phyloP scores from a whole-genome alignment of 805 yeast genomes.

The Ogataea allantospora region DNA sequence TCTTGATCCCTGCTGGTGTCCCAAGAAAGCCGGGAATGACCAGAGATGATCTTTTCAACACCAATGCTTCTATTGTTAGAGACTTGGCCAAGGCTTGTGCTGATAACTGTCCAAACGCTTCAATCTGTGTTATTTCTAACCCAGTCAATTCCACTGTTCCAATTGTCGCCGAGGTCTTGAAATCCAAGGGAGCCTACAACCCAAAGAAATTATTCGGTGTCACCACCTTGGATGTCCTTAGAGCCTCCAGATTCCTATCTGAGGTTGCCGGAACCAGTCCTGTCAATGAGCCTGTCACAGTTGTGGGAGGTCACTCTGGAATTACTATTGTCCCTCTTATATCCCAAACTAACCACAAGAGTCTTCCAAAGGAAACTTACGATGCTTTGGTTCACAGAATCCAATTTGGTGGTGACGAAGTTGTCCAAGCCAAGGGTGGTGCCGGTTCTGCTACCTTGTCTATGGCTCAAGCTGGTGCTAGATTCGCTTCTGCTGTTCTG shows the following conservation, averaged over 20 bases:
- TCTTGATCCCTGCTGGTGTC: slow-evolving; percentile 95
- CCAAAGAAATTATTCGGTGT: slow-evolving; percentile 93
- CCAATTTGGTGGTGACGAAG: slow-evolving; percentile 92
- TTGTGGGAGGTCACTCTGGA: slow-evolving; percentile 98
- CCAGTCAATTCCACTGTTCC: slow-evolving; percentile 98
- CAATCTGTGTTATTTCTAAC: slow-evolving; percentile 80
- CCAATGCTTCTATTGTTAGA: slow-evolving; percentile 93
- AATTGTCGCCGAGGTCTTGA: slow-evolving; percentile 89
- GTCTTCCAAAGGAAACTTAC: slow-evolving; percentile 60
- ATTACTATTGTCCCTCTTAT: slow-evolving; percentile 91
- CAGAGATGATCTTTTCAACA: slow-evolving; percentile 94
- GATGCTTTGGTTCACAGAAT: slow-evolving; percentile 79
- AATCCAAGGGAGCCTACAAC: slow-evolving; percentile 82
- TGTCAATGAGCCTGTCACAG: slow-evolving; percentile 71
- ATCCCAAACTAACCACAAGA: slow-evolving; percentile 74
- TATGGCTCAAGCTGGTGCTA: slow-evolving; percentile 84
- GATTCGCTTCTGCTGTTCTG: slow-evolving; percentile 66
- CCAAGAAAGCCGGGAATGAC: slow-evolving; percentile 99
- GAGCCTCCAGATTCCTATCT: slow-evolving; percentile 82
- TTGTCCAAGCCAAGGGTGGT: slow-evolving; percentile 81
- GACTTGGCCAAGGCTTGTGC: slow-evolving; percentile 88
- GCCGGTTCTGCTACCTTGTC: slow-evolving; percentile 83
- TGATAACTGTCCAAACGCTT: slow-evolving; percentile 80
- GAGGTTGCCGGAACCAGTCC: slow-evolving; percentile 73
- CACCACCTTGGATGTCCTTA: slow-evolving; percentile 88